Base-by-base conservation (phyloP, 1,284 basidiomycete genomes). In the Puccinia triticina region DNA sequence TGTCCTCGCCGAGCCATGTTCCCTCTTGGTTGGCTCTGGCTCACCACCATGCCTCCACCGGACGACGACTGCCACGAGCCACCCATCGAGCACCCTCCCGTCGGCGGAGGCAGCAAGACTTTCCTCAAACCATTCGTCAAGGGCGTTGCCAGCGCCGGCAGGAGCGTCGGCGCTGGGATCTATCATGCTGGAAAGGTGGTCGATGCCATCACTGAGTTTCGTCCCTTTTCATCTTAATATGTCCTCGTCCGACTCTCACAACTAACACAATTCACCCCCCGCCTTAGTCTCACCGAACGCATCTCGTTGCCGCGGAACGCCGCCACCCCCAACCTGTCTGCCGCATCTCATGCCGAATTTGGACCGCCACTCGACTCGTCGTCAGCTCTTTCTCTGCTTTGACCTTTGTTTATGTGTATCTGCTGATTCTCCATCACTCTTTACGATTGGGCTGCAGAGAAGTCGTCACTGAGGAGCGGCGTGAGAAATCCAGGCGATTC, bases 121-220 rank as follows among this genome's bases (percentile, higher is more conserved):
- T 75, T 75, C 32, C 53, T 75, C 8, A 75, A 75, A 50, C 72
- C 72, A 8, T 59, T 75, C 50, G 72, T 75, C 53, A 75, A 59
- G 37, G 53, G 72, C 46, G 72, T 75, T 23, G 72, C 72, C 5
- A 75, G 53, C 57, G 72, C 72, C 40, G 72, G 72, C 1, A 53
- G 72, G n/a, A 75, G 72, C 72, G 72, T 75, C 29, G 72, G 72
- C 21, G 72, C 72, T 32, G 72, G 72, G 29, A 75, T 75, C 18
- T 55, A 75, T 34, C 72, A 75, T 75, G 72, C 72, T 50, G 72
- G 72, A n/a, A 75, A 75, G n/a, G 72, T 75, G 2, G 72, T 75
- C 53, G 72, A 75, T 75, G 72, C 72, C 1, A 75, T 75, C 53
- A 57, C 72, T 12, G 72, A 75, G 72, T 75, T 57, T 48, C 23